Evolutionary conservation across 805 yeast genomes (phyloP).

Genomic region (Saccharomyces mikatae): DNA sequence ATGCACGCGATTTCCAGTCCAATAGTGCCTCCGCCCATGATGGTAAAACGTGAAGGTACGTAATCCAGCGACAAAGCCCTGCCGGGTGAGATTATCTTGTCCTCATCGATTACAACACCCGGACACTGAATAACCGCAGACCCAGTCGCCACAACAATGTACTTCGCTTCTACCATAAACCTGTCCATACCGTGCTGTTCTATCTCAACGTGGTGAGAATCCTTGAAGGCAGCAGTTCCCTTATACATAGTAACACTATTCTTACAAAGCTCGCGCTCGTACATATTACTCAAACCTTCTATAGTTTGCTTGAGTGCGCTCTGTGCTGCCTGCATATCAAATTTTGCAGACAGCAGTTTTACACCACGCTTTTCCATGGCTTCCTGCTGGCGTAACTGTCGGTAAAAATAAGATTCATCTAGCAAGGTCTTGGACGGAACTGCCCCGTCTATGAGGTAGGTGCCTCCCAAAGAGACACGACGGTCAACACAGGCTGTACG

Average conservation of each 20-base stretch:
- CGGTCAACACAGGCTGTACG: background rate
- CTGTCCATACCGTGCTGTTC: background rate
- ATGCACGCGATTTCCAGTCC: background rate
- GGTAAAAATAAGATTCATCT: background rate
- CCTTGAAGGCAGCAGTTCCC: background rate
- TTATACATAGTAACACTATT: background rate
- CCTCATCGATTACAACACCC: background rate
- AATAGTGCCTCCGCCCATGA: background rate
- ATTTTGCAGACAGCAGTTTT: background rate
- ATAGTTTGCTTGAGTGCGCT: background rate
- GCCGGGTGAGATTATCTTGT: background rate
- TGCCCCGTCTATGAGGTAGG: background rate
- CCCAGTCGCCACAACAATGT: background rate
- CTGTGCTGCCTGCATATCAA: background rate
- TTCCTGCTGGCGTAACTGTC: background rate
- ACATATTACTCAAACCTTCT: background rate
- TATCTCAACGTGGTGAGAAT: background rate
- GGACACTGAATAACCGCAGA: background rate
- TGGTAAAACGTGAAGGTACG: background rate
- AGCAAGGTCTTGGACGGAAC: background rate
- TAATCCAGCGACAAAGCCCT: background rate
- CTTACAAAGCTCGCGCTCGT: background rate
- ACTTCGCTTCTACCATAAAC: background rate
- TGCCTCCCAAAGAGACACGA: background rate
- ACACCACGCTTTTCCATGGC: background rate